phyloP scores from a whole-genome alignment of 768 basidiomycete genomes.

The Mycena capillaripes region DNA sequence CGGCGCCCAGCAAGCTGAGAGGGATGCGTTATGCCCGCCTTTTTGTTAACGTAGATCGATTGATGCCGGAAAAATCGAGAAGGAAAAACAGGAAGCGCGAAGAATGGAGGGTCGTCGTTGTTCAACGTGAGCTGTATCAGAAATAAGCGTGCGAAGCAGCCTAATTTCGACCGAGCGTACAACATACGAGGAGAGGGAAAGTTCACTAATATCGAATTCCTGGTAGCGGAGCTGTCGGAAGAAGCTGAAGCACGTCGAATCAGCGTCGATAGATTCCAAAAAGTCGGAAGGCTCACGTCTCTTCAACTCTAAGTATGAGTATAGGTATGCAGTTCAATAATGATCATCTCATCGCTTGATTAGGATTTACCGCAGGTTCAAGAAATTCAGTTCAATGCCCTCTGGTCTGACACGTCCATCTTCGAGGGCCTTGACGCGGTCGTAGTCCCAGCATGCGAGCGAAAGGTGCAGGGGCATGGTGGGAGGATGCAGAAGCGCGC shows the following conservation, averaged over 20 bases:
- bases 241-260: conserved; percentile 19
- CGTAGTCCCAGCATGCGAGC: conserved; percentile 35
- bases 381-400: conserved; percentile 30
- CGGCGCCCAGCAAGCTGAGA: conserved; percentile 27
- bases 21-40: conserved; percentile 32
- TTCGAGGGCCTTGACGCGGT: conserved; percentile 31
- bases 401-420: conserved; percentile 32
- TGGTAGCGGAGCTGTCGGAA: conserved; percentile 33
- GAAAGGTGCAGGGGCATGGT: conserved; percentile 28
- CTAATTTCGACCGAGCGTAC: conserved; percentile 3
- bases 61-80: conserved; percentile 35
- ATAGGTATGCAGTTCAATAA: background rate
- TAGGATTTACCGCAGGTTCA: conserved; percentile 26
- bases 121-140: conserved; percentile 14
- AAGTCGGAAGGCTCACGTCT: conserved; percentile 21
- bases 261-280: background rate
- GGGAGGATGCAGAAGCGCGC: background rate
- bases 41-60: conserved; percentile 32
- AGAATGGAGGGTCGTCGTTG: conserved; percentile 19
- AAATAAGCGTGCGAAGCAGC: background rate
- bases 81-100: conserved; percentile 32
- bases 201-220: conserved; percentile 34
- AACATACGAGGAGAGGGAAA: conserved; percentile 33
- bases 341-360: background rate
- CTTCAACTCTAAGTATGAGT: conserved; percentile 1